These are phyloP conservation scores for Emergomyces pasteurianus DNA, from an alignment of 2,329 filamentous ascomycete species.

Conservation along the genomic window DNA sequence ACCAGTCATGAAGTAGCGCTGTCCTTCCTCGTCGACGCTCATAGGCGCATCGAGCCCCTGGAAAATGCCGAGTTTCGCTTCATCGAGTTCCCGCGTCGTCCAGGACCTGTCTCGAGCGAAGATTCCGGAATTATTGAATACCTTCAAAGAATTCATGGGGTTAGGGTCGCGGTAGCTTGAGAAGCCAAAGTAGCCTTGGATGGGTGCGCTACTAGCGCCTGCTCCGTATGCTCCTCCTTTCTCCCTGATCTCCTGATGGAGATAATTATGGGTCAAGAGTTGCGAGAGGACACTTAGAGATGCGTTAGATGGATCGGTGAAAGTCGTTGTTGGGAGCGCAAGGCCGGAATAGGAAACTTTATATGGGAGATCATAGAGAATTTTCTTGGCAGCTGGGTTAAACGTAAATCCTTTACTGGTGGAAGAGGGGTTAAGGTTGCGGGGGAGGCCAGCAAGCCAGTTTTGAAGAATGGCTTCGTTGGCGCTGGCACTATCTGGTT, in stretches of 20 bases:
- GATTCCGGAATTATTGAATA: slow-evolving; percentile 69
- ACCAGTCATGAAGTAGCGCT: slow-evolving; percentile 72
- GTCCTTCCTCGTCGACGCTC: slow-evolving; percentile 77
- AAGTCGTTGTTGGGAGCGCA: slow-evolving; percentile 71
- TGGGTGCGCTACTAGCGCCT: slow-evolving; percentile 66
- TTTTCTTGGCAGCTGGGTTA: slow-evolving; percentile 44
- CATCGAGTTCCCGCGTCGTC: slow-evolving; percentile 77
- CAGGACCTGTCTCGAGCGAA: slow-evolving; percentile 76
- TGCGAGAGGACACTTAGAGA: slow-evolving; percentile 81
- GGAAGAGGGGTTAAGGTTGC: slow-evolving; percentile 25
- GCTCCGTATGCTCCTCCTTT: slow-evolving; percentile 96
- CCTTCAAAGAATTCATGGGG: slow-evolving; percentile 71
- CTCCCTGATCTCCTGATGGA: slow-evolving; percentile 95
- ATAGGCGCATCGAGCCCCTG: slow-evolving; percentile 81
- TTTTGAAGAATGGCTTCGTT: slow-evolving; percentile 61
- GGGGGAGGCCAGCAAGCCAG: slow-evolving; percentile 56
- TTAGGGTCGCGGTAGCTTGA: slow-evolving; percentile 97
- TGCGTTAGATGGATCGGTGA: slow-evolving; percentile 61
- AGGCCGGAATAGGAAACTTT: slow-evolving; percentile 92
- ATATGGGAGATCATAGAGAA: slow-evolving; percentile 89
- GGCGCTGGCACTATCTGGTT: slow-evolving; percentile 53
- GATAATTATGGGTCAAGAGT: slow-evolving; percentile 86
- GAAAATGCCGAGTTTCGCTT: slow-evolving; percentile 92
- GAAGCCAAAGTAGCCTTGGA: slow-evolving; percentile 83
- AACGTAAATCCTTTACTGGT: slow-evolving; percentile 10